Percentiles rank a stretch among this genome's conserved stretches.
Conservation (phyloP, 805 yeast species). For the Barnettozyma botsteinii region DNA sequence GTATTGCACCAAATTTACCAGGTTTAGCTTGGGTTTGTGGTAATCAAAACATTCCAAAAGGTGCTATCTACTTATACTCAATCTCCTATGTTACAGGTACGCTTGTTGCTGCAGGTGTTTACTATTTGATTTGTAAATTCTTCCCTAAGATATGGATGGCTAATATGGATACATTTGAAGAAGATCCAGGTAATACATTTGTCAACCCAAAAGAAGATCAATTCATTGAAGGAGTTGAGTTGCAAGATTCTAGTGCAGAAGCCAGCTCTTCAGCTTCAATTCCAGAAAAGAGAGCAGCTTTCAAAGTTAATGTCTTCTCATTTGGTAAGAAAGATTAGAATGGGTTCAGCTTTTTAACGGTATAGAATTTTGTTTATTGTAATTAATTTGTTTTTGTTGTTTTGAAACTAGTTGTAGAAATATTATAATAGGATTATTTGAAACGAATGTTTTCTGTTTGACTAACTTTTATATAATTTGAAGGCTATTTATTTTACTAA, state of each 20-base stretch:
- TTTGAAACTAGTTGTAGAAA: background rate
- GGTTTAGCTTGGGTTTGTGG: slow-evolving; percentile 48
- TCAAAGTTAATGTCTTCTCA: background rate
- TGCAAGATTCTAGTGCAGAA: slow-evolving; percentile 10
- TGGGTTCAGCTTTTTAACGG: background rate
- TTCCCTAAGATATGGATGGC: slow-evolving; percentile 34
- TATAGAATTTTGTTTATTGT: background rate
- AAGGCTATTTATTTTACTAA: too few species aligned
- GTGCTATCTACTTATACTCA: slow-evolving; percentile 62
- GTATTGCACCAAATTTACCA: slow-evolving; percentile 34
- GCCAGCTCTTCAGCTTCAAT: background rate
- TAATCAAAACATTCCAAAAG: slow-evolving; percentile 57
- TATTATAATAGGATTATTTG: too few species aligned
- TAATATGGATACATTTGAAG: slow-evolving; percentile 16
- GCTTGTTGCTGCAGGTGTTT: slow-evolving; percentile 41
- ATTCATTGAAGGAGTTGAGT: slow-evolving; percentile 13
- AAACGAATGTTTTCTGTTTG: too few species aligned
- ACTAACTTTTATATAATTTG: too few species aligned
- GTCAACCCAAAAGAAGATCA: slow-evolving; percentile 11
- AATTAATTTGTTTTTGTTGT: background rate
- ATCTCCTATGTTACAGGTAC: slow-evolving; percentile 53
- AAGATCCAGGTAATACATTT: slow-evolving; percentile 20
- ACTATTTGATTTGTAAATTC: slow-evolving; percentile 40
- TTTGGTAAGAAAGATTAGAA: background rate
- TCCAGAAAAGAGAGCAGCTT: background rate